These are phyloP conservation scores for Irpex lacteus DNA, from an alignment of 1,284 basidiomycete species.

Conservation along the genomic window DNA sequence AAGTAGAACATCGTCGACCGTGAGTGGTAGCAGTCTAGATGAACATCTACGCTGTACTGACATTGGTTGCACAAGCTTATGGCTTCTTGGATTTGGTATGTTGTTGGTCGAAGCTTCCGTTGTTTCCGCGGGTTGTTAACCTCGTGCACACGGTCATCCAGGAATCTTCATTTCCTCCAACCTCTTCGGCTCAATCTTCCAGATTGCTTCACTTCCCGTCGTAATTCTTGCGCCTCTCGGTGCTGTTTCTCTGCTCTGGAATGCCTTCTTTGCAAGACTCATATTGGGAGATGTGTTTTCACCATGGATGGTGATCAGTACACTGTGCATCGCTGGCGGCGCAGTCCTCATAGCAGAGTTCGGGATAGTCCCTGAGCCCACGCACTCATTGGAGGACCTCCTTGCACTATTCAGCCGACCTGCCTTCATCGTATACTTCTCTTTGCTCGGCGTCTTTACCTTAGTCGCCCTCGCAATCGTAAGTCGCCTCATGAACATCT, in stretches of 20 bases:
- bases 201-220: slow-evolving; percentile 92
- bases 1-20: slow-evolving; percentile 77
- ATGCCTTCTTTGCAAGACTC: slow-evolving; percentile 87
- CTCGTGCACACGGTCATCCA: slow-evolving; percentile 19
- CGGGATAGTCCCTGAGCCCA: slow-evolving; percentile 89
- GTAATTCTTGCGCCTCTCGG: slow-evolving; percentile 92
- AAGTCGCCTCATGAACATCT: slow-evolving; percentile 30
- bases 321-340: slow-evolving; percentile 84
- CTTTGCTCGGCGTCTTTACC: slow-evolving; percentile 64
- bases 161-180: slow-evolving; percentile 86
- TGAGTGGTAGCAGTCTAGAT: slow-evolving; percentile 36
- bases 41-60: no score
- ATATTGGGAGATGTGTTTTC: slow-evolving; percentile 89
- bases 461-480: slow-evolving; percentile 63
- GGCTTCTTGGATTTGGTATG: slow-evolving; percentile 79
- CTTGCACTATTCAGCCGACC: slow-evolving; percentile 77
- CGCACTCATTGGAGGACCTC: slow-evolving; percentile 87
- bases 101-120: slow-evolving; percentile 8
- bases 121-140: slow-evolving; percentile 2
- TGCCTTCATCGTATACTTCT: slow-evolving; percentile 82
- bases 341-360: slow-evolving; percentile 91
- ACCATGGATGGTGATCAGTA: slow-evolving; percentile 82
- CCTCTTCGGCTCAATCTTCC: slow-evolving; percentile 89
- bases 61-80: slow-evolving; percentile 48
- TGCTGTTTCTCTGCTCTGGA: slow-evolving; percentile 92